Evolutionary conservation across 2,329 filamentous ascomycete species (phyloP).

Genomic region (Monilinia fructicola): DNA sequence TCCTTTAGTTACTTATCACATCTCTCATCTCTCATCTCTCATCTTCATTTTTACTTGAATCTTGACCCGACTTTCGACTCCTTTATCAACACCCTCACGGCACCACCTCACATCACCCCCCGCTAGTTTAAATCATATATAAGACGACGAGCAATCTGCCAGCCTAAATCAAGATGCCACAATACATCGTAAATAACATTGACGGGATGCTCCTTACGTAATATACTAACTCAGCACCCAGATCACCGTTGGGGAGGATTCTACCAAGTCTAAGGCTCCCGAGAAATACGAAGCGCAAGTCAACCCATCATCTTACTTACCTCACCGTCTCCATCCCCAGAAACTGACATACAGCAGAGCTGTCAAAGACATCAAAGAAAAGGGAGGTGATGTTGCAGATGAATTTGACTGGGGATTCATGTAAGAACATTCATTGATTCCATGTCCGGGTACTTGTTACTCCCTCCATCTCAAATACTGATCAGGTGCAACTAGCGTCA

Average conservation of each 20-base stretch:
- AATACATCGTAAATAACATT: background rate
- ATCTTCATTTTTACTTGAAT: no score
- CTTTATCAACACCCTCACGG: background rate
- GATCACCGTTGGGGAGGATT: background rate
- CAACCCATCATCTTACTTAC: background rate
- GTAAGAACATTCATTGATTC: background rate
- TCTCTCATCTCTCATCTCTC: no score
- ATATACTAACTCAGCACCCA: background rate
- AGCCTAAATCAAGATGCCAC: background rate
- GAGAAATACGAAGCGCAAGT: slow-evolving; percentile 6
- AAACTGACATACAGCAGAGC: background rate
- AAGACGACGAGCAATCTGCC: background rate
- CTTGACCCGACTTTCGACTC: background rate
- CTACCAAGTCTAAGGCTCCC: background rate
- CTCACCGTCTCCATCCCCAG: background rate
- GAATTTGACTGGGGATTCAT: background rate
- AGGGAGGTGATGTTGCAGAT: background rate
- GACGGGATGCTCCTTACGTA: background rate
- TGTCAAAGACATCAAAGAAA: background rate
- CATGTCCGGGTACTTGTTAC: no score
- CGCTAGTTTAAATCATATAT: background rate
- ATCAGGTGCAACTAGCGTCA: background rate
- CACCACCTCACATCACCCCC: background rate
- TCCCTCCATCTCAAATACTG: background rate
- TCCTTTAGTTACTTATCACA: background rate